These are phyloP conservation scores for Chlorella sp. DNA, from an alignment of 139 green algal species.

Conservation along the genomic window DNA sequence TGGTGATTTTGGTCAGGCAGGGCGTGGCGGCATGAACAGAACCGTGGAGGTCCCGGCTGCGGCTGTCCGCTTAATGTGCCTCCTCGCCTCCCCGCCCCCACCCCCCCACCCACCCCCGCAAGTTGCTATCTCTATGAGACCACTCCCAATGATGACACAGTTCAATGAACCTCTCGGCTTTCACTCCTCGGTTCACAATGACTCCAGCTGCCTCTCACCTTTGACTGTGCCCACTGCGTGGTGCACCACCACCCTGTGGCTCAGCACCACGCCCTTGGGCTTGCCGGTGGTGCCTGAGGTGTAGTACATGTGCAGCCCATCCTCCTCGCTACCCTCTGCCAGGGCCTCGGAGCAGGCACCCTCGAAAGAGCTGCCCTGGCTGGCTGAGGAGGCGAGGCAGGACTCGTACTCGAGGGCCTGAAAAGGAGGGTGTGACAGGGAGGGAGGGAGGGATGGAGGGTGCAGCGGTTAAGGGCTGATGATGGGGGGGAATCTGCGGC, in stretches of 20 bases:
- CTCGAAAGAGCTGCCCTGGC: too few relatives aligned
- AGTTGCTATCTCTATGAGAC: too few relatives aligned
- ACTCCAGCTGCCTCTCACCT: too few relatives aligned
- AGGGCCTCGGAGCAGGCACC: conserved; percentile 6
- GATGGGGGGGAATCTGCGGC: background rate
- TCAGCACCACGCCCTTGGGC: conserved; percentile 74
- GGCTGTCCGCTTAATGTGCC: too few relatives aligned
- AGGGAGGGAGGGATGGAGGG: too few relatives aligned
- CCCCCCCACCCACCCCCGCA: background rate
- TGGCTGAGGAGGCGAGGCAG: background rate
- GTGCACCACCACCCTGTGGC: conserved; percentile 67
- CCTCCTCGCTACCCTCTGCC: conserved; percentile 36
- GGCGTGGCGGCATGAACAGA: background rate
- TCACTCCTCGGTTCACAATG: too few relatives aligned
- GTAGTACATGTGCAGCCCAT: conserved; percentile 87
- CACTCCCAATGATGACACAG: too few relatives aligned
- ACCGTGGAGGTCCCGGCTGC: background rate
- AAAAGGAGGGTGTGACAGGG: background rate
- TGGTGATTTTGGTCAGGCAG: too few relatives aligned
- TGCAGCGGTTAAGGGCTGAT: background rate
- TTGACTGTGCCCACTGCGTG: conserved; percentile 81
- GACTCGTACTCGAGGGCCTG: conserved; percentile 19
- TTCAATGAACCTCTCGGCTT: too few relatives aligned
- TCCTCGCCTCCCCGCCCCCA: background rate
- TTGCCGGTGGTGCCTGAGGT: conserved; percentile 72